phyloP scores from a whole-genome alignment of 495 filamentous ascomycete genomes.

The Friedmanniomyces simplex region DNA sequence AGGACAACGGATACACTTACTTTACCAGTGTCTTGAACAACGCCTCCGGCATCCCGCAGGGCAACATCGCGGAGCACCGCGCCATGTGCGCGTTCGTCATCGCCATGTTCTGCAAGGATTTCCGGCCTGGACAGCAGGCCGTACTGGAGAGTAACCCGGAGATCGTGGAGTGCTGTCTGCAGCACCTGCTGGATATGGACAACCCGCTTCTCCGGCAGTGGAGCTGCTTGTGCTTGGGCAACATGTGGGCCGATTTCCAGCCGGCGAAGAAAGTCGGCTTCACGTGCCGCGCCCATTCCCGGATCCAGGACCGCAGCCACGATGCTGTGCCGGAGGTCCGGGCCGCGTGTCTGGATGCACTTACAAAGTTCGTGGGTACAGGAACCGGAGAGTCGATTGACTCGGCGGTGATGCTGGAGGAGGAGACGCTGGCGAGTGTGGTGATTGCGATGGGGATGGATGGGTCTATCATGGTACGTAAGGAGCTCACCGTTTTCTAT shows the following conservation, averaged over 20 bases:
- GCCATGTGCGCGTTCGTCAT: slow-evolving; percentile 99
- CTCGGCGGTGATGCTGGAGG: slow-evolving; percentile 77
- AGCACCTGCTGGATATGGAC: slow-evolving; percentile 69
- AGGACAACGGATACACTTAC: slow-evolving; percentile 89
- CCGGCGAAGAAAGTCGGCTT: slow-evolving; percentile 95
- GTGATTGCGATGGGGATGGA: slow-evolving; percentile 81
- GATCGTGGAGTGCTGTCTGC: slow-evolving; percentile 72
- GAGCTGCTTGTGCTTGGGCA: slow-evolving; percentile 92
- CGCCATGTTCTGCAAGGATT: slow-evolving; percentile 90
- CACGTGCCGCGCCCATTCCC: slow-evolving; percentile 62
- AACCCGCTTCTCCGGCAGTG: slow-evolving; percentile 89
- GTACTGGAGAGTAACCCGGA: slow-evolving; percentile 76
- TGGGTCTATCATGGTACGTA: slow-evolving; percentile 84
- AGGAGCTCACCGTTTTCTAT: slow-evolving; percentile 86
- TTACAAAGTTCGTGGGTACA: slow-evolving; percentile 87
- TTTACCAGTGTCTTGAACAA: slow-evolving; percentile 87
- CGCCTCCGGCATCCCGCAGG: slow-evolving; percentile 43
- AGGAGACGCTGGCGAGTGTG: slow-evolving; percentile 76
- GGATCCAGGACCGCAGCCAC: slow-evolving; percentile 68
- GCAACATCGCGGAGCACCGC: slow-evolving; percentile 82
- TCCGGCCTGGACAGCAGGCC: slow-evolving; percentile 62
- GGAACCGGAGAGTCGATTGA: slow-evolving; percentile 13
- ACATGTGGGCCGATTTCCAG: slow-evolving; percentile 81
- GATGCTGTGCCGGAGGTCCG: slow-evolving; percentile 92
- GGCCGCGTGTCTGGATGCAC: slow-evolving; percentile 82